Evolutionary conservation across 1,284 basidiomycete genomes (phyloP), one percentile per base, ranked within the genome.

Genomic region (Cutaneotrichosporon sp.): DNA sequence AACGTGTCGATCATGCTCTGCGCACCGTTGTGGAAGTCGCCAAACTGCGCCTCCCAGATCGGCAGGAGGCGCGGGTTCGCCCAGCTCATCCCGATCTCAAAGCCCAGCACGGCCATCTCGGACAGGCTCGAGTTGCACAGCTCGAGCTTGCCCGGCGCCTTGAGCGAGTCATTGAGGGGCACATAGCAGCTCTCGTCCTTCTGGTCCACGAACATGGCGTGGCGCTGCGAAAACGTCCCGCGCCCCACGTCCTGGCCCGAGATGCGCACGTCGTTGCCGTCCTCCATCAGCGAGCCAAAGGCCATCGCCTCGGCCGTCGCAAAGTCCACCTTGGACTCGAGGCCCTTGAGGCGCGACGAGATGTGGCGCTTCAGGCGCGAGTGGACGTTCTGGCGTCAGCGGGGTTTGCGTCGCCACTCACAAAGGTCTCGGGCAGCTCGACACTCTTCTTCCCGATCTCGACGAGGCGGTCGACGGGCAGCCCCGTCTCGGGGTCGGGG

Each of bases 1-100:
- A 91, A 95, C 0, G 90, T 92, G 72, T 95, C 92, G 65, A 95
- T 89, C 62, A 92, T 88, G 64, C 92, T 85, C 83, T 91, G 90
- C 11, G 90, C 90, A 4, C 90, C 90, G 71, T 95, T 94, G 80
- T 90, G 88, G 79, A 95, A 95, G 75, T 94, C 92, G n/a, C 91
- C 91, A 70, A 79, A 79, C 67, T 94, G 92, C 2, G 91, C 91
- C 76, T 95, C 92, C 92, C 92, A 94, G 47, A 95, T 90, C 0
- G 90, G 86, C 54, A 95, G 79, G 33, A 93, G 74, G 62, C 86
- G 84, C 0, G 91, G 91, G 43, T 85, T 82, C 74, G 92, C 90
- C 89, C 91, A 93, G 69, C 89, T 91, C 60, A 89, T 83, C 1
- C 92, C 92, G 66, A 92, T 90, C 74, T 95, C 92, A 66, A 94